Evolutionary conservation across 257 asterid species (phyloP), one percentile per base, ranked within the genome.

Genomic region (Henckelia pumila): DNA sequence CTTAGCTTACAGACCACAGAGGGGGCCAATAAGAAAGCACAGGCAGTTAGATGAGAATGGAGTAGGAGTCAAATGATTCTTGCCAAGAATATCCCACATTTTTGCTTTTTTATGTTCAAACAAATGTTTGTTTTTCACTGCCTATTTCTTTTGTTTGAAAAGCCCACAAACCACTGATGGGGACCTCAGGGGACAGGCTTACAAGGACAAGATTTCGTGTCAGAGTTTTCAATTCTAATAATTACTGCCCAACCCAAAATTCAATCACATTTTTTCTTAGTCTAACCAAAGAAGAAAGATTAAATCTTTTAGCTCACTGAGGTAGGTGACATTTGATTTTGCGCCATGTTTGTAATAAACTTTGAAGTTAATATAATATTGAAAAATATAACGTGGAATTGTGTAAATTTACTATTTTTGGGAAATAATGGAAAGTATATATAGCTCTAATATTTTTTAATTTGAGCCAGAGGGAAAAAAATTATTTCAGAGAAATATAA

Each of bases 131-230:
- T 66, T 72, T 72, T 68, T 63, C 35, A 61, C 53, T 64, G 6
- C 56, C 64, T 67, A 66, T 17, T 49, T 64, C 69, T 37, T 16
- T 26, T 1, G 29, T 29, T 56, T 35, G 10, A 26, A 26, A 26
- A 26, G 5, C 29, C 88, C 95, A 77, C 79, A 84, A 77, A 74
- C 68, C 64, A 72, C 64, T 26, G 29, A 26, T 24, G 70, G 49
- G 61, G 78, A 61, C 66, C 68, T 70, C 71, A 71, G n/a, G n/a
- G n/a, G 79, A 78, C 83, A 73, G 77, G 66, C 74, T 75, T 40
- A 60, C 68, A 64, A 87, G 84, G 90, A 84, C 88, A 83, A 79
- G 75, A 73, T 81, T 74, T 81, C 75, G 53, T 80, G 82, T 81
- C 56, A 47, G 74, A 72, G 70, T 59, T 2, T 76, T 72, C 67